Evolutionary conservation across 2,329 filamentous ascomycete species (phyloP).

Genomic region (Byssothecium circinans): DNA sequence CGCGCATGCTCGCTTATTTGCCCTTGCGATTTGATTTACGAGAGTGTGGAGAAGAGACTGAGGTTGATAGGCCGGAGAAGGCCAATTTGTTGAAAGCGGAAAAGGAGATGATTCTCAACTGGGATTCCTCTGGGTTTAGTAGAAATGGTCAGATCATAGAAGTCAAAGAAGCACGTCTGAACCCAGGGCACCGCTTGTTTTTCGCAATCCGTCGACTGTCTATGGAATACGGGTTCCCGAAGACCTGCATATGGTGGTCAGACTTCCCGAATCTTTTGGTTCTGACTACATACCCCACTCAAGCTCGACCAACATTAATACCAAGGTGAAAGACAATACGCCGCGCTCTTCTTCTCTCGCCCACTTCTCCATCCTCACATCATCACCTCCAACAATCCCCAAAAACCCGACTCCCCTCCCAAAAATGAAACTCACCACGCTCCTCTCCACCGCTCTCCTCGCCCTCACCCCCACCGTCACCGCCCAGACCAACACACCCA

Average conservation of each 20-base stretch:
- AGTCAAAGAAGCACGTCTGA: conserved; percentile 27
- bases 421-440: neutral
- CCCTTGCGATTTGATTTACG: conserved; percentile 62
- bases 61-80: conserved; percentile 18
- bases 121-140: conserved; percentile 70
- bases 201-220: neutral
- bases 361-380: neutral
- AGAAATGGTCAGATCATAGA: conserved; percentile 71
- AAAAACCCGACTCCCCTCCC: too few relatives aligned
- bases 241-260: neutral
- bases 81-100: conserved; percentile 22
- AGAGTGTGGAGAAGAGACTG: conserved; percentile 16
- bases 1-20: conserved; percentile 59
- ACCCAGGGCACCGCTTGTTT: too few relatives aligned
- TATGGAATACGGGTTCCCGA: too few relatives aligned
- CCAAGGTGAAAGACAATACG: neutral
- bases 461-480: neutral
- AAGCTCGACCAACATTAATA: neutral
- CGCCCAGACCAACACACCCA: neutral
- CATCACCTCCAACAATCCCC: neutral
- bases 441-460: neutral
- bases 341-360: neutral
- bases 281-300: neutral
- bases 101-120: conserved; percentile 60
- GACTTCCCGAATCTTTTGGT: neutral